Evolutionary conservation across 2,329 filamentous ascomycete genomes (phyloP).

Genomic region (Xenoacremonium recifei): DNA sequence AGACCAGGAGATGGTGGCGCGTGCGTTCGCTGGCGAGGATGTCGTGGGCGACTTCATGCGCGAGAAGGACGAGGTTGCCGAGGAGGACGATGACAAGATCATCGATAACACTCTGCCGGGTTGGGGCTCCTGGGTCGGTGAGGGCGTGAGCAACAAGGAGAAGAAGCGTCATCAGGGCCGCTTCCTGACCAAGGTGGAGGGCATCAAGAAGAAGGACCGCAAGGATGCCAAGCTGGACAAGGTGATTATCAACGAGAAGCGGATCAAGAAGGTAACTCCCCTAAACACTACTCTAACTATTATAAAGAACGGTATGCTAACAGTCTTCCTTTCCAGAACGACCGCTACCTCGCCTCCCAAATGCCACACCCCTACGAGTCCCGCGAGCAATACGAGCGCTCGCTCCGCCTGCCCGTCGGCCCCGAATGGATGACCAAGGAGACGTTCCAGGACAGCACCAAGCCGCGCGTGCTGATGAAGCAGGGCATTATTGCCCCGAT

Average conservation of each 20-base stretch:
- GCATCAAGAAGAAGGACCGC: constrained; percentile 72
- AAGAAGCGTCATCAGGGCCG: constrained; percentile 62
- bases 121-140: constrained; percentile 91
- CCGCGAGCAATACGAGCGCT: constrained; percentile 84
- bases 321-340: constrained; percentile 56
- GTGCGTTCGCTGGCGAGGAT: constrained; percentile 87
- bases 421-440: constrained; percentile 97
- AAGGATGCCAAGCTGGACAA: constrained; percentile 79
- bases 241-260: constrained; percentile 92
- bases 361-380: constrained; percentile 91
- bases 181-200: constrained; percentile 66
- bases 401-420: constrained; percentile 80
- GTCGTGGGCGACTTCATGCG: constrained; percentile 75
- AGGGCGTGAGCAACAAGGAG: constrained; percentile 72
- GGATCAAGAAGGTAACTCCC: constrained; percentile 80
- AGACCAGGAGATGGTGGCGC: constrained; percentile 69
- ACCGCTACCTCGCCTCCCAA: constrained; percentile 79
- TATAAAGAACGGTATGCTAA: constrained; percentile 4
- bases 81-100: constrained; percentile 79
- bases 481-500: constrained; percentile 88
- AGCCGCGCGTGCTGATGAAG: constrained; percentile 87
- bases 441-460: constrained; percentile 84
- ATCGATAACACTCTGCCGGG: constrained; percentile 85
- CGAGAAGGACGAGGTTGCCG: constrained; percentile 71
- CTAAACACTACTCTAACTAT: not conserved